Percentiles rank a stretch among this genome's conserved stretches.
These are phyloP conservation scores for Rhizophora apiculata DNA, from an alignment of 345 rosid genomes.

Conservation along the genomic window DNA sequence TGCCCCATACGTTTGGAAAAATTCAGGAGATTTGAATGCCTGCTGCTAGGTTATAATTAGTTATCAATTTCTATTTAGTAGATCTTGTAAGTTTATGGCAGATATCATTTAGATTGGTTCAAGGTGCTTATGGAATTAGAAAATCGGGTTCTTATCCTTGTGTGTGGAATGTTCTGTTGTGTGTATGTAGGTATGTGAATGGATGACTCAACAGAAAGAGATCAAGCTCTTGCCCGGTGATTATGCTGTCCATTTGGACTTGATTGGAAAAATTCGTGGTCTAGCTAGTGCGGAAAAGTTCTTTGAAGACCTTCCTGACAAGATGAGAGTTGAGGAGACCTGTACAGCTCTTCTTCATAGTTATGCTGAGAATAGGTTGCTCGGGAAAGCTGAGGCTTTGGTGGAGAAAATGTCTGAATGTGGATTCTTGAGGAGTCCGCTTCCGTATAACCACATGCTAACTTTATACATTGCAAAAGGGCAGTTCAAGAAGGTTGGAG, in stretches of 20 bases:
- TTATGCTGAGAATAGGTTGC: conserved; percentile 54
- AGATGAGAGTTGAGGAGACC: conserved; percentile 57
- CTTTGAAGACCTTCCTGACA: conserved; percentile 77
- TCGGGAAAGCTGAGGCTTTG: conserved; percentile 69
- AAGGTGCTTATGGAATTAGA: not conserved
- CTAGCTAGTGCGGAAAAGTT: conserved; percentile 81
- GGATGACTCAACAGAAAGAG: conserved; percentile 77
- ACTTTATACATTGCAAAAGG: conserved; percentile 55
- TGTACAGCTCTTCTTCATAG: conserved; percentile 83
- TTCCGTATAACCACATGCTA: conserved; percentile 79
- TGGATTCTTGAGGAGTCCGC: conserved; percentile 53
- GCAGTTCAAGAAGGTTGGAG: conserved; percentile 54
- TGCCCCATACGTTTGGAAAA: too few species aligned
- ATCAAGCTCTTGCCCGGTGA: conserved; percentile 78
- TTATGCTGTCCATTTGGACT: conserved; percentile 85
- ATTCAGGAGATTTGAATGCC: not conserved
- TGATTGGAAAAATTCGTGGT: conserved; percentile 76
- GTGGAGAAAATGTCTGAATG: conserved; percentile 76
- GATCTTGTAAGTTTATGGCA: too few species aligned
- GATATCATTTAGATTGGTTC: not conserved
- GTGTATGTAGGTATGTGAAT: conserved; percentile 68
- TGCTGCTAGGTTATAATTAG: not conserved
- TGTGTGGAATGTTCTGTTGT: not conserved
- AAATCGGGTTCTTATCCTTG: not conserved
- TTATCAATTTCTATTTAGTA: too few species aligned